Base-by-base conservation (phyloP, 2,329 filamentous ascomycete genomes). In the Penicillium sp. region DNA sequence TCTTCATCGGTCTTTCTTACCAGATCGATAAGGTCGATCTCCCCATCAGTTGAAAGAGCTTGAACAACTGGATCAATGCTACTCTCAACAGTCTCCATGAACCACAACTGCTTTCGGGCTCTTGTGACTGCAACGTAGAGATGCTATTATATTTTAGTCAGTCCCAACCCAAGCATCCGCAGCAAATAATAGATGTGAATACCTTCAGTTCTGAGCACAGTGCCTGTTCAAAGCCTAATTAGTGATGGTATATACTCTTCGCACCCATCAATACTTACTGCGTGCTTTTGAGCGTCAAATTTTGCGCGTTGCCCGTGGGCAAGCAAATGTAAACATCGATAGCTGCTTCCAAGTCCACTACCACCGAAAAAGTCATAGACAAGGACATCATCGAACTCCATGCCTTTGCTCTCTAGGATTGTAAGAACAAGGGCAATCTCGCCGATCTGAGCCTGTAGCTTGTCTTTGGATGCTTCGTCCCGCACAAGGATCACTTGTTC, bases 351-450 rank as follows among this genome's bases (percentile, higher is more conserved):
- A 44, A 63, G 40, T 1, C 44, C 44, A 37, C 53, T 59, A 5
- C 45, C 44, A 6, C 52, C 47, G 37, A 63, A 65, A 24, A 67
- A 66, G 31, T 68, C 52, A 35, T 59, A 65, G 5, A 66, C 29
- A 23, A 68, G 52, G 1, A 68, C 65, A 42, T 67, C 64, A 24
- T 67, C 62, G 41, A 67, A 68, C 23, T 68, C 65, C 65, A 68
- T 67, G 3, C 65, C 65, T 36, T 67, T 68, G 23, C 60, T 63
- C 37, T 68, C 56, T 2, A 66, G 44, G 20, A 68, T 61, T 0
- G 64, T 67, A 4, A 67, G 50, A 16, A 67, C 55, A 10, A 66
- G 43, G 1, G 59, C 62, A 24, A 58, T 51, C 5, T 61, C 52
- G 1, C 62, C 61, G 16, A 67, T 59, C 7, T 51, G 44, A 0